Evolutionary conservation across 441 rosid genomes (phyloP), one percentile per base, ranked within the genome.

Genomic region (Croton setiger): DNA sequence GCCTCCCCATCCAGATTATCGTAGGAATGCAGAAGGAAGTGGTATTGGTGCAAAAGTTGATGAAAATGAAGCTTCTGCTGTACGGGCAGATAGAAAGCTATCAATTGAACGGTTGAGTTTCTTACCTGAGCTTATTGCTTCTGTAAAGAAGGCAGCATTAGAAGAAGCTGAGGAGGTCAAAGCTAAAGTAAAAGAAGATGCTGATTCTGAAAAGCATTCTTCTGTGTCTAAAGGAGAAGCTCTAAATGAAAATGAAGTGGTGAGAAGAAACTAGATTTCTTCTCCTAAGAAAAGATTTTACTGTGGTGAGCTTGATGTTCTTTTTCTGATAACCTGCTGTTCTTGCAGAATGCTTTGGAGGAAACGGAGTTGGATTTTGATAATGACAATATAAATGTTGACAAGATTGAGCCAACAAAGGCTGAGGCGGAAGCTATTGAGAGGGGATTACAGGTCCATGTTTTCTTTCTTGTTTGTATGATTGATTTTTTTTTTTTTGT

Each of bases 341-440:
- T 68, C 56, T 49, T 53, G 63, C 76, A 95, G 98, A 88, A 85
- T 72, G 82, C 75, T 37, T 87, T 79, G 69, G 92, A 81, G 60
- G 93, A 88, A 68, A 23, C 66, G 71, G 96, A 86, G 82, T 36
- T 79, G 78, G 92, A 81, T 78, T 86, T 86, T 66, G 97, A 92
- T 72, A 83, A 69, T 52, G 93, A 92, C 21, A 78, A 77, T 79
- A 65, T 83, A 63, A 72, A 81, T 60, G 79, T 69, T 57, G 83
- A 82, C 70, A 89, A 84, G 85, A 95, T 95, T 74, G 99, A 95
- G 85, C 95, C 85, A 53, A 95, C 98, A 64, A 87, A 88, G 63
- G 99, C 99, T 0, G 99, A 95, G 82, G 96, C 86, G 59, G 98
- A 95, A 85, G 98, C 99, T 60, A 83, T 79, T 74, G 82, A 90